Conservation (phyloP, 495 filamentous ascomycete species). For the Tirmania nivea region DNA sequence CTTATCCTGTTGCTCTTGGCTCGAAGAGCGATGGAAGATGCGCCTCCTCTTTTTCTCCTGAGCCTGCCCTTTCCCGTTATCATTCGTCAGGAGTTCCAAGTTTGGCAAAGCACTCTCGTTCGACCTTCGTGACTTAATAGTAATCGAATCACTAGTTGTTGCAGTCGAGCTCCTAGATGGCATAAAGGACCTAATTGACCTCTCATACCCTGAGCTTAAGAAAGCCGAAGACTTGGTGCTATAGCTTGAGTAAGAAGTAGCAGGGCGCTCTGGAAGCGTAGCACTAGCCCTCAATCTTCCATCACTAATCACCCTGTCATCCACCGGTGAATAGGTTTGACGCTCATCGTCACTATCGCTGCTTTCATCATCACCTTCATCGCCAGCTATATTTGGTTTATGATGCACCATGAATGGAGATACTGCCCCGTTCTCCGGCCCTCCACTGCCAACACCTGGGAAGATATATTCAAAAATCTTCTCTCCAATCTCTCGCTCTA, state of each 20-base stretch:
- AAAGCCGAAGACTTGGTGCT: background rate
- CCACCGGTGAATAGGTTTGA: background rate
- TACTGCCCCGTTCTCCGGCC: constrained; percentile 32
- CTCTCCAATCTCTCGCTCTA: constrained; percentile 82
- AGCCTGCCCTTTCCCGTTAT: constrained; percentile 1
- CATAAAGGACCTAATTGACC: background rate
- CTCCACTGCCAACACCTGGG: constrained; percentile 37
- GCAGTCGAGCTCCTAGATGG: background rate
- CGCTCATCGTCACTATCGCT: background rate
- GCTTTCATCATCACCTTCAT: constrained; percentile 29
- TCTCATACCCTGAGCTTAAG: background rate
- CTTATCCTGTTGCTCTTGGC: constrained; percentile 22
- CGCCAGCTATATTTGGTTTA: constrained; percentile 34
- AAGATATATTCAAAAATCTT: constrained; percentile 97
- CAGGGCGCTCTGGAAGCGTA: background rate
- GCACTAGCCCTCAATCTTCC: background rate
- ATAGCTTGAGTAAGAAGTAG: background rate
- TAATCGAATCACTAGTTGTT: background rate
- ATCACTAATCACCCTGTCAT: background rate
- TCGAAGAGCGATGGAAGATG: constrained; percentile 15
- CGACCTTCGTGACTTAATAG: background rate
- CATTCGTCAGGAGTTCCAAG: constrained; percentile 20
- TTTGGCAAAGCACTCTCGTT: constrained; percentile 17
- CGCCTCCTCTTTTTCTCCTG: constrained; percentile 26
- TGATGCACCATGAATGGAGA: constrained; percentile 72